Percentiles rank a stretch among this genome's conserved stretches.
Evolutionary conservation across 179 eudicot species (phyloP).

Genomic region (Beta corolliflora): DNA sequence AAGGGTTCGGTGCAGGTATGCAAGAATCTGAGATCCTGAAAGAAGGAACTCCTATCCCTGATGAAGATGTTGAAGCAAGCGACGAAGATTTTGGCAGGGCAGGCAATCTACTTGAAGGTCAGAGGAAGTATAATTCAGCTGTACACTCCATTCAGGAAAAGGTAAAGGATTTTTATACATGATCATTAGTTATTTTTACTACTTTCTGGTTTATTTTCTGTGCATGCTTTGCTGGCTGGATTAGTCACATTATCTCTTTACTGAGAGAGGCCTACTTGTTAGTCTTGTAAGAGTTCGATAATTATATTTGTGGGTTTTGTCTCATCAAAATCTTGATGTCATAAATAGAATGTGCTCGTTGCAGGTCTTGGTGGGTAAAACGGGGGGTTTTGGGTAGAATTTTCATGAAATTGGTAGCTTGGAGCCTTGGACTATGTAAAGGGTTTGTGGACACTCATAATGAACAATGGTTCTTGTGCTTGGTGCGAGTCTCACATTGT

Average conservation of each 20-base stretch:
- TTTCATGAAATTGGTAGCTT: not conserved
- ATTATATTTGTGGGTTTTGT: not conserved
- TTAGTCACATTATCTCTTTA: not conserved
- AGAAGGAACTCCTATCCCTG: slow-evolving; percentile 49
- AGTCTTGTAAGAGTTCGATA: not conserved
- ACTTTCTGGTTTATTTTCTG: not conserved
- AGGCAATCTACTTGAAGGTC: slow-evolving; percentile 89
- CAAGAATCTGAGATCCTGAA: slow-evolving; percentile 41
- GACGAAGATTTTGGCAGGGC: slow-evolving; percentile 59
- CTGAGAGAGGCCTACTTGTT: not conserved
- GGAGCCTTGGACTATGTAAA: not conserved
- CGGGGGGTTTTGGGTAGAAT: not conserved
- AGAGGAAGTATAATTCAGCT: slow-evolving; percentile 91
- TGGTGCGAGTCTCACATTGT: not conserved
- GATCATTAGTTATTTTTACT: not conserved
- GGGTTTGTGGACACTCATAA: not conserved
- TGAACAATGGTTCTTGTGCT: not conserved
- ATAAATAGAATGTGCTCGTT: not conserved
- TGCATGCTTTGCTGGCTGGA: slow-evolving; percentile 5
- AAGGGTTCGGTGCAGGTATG: slow-evolving; percentile 52
- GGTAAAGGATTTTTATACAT: slow-evolving; percentile 42
- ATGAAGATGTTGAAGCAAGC: slow-evolving; percentile 60
- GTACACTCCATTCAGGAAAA: slow-evolving; percentile 98
- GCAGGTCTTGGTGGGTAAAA: not conserved
- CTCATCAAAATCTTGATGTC: not conserved